Evolutionary conservation across 768 basidiomycete genomes (phyloP).

Genomic region (Lactifluus piperatus): DNA sequence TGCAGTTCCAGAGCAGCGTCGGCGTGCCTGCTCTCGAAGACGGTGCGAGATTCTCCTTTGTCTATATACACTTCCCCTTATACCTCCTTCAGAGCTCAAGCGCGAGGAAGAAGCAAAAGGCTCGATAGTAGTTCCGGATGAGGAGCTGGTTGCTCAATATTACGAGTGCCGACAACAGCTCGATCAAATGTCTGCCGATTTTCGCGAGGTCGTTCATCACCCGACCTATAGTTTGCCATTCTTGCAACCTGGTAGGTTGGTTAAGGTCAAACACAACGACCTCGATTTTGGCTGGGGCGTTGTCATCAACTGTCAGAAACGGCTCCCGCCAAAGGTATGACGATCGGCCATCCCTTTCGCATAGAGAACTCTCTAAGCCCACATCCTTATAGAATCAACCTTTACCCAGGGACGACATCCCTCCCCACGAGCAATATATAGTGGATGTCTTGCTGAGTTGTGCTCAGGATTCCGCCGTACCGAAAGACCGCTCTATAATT

Average conservation of each 20-base stretch:
- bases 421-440: slow-evolving; percentile 86
- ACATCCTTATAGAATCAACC: slow-evolving; percentile 44
- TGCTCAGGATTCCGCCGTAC: slow-evolving; percentile 47
- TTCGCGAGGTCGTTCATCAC: slow-evolving; percentile 88
- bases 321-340: slow-evolving; percentile 68
- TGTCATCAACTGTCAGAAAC: slow-evolving; percentile 86
- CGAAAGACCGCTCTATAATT: slow-evolving; percentile 49
- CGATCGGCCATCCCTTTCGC: not conserved
- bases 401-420: slow-evolving; percentile 59
- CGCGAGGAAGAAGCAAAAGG: slow-evolving; percentile 59
- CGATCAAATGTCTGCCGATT: slow-evolving; percentile 81
- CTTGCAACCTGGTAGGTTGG: slow-evolving; percentile 85
- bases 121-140: slow-evolving; percentile 70
- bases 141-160: slow-evolving; percentile 78
- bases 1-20: slow-evolving; percentile 94
- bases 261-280: slow-evolving; percentile 80
- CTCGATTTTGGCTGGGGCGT: slow-evolving; percentile 96
- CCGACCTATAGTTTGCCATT: slow-evolving; percentile 94
- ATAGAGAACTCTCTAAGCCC: not conserved
- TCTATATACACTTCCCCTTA: not conserved
- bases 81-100: slow-evolving; percentile 49
- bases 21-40: slow-evolving; percentile 81
- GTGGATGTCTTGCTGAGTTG: slow-evolving; percentile 87
- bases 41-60: slow-evolving; percentile 35
- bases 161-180: slow-evolving; percentile 91